A percentile compares a stretch with the other conserved stretches of the same genome.
Evolutionary conservation across 2,329 filamentous ascomycete species (phyloP).

Genomic region (Dichotomopilus funicola): DNA sequence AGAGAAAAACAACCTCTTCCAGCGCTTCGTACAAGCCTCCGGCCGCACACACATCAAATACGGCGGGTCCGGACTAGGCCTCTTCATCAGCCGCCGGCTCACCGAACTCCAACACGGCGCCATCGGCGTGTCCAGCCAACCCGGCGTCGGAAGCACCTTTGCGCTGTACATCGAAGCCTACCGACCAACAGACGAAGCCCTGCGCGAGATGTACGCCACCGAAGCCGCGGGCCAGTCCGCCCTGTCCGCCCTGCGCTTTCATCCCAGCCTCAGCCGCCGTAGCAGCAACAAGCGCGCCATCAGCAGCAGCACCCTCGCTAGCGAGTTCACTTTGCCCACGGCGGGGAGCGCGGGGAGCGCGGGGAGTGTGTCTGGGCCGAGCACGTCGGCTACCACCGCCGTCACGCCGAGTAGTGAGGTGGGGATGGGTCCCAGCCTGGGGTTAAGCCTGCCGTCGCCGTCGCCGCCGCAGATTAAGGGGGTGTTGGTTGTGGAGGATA

Average conservation of each 20-base stretch:
- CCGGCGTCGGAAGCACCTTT: slow-evolving; percentile 66
- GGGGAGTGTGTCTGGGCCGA: neutral
- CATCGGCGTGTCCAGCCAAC: slow-evolving; percentile 56
- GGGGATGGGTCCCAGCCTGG: slow-evolving; percentile 1
- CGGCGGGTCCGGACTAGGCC: slow-evolving; percentile 68
- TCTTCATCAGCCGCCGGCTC: slow-evolving; percentile 74
- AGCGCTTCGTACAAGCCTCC: slow-evolving; percentile 72
- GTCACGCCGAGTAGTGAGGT: slow-evolving; percentile 16
- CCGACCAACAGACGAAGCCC: slow-evolving; percentile 35
- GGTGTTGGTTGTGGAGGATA: slow-evolving; percentile 55
- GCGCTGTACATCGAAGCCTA: slow-evolving; percentile 65
- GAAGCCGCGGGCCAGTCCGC: slow-evolving; percentile 26
- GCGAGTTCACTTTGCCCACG: slow-evolving; percentile 3
- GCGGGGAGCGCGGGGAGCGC: neutral
- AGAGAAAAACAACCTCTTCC: slow-evolving; percentile 69
- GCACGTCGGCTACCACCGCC: neutral
- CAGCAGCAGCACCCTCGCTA: slow-evolving; percentile 11
- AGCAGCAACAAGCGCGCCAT: slow-evolving; percentile 16
- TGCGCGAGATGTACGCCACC: slow-evolving; percentile 35
- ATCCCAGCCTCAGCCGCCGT: slow-evolving; percentile 1
- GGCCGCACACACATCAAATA: slow-evolving; percentile 72
- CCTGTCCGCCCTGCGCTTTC: slow-evolving; percentile 13
- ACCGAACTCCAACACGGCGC: slow-evolving; percentile 75
- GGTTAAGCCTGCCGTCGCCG: neutral
- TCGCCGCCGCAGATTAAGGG: slow-evolving; percentile 29